Percentiles rank a stretch among this genome's conserved stretches.
These are phyloP conservation scores for Monosporozyma siamensis DNA, from an alignment of 805 yeast species.

Conservation along the genomic window DNA sequence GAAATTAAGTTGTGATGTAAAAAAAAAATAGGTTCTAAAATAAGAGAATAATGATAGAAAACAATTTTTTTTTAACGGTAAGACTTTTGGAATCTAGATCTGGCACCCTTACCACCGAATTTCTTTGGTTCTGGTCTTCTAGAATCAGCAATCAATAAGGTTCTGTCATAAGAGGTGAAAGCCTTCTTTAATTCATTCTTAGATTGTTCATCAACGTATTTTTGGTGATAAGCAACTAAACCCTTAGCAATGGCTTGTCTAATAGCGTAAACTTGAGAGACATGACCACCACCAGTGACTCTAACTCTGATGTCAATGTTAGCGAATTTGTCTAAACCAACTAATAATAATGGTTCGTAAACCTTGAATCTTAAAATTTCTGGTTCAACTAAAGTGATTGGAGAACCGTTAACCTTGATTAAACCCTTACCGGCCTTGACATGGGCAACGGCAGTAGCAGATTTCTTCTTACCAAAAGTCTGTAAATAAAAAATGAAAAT, in stretches of 20 bases:
- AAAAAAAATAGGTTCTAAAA: constrained; percentile 3
- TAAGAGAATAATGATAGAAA: constrained; percentile 41
- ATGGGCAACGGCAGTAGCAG: constrained; percentile 99
- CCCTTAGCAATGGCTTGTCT: constrained; percentile 99
- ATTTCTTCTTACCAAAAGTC: constrained; percentile 99
- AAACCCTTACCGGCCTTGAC: constrained; percentile 99
- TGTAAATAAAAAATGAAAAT: constrained; percentile 27
- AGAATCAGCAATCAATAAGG: constrained; percentile 97
- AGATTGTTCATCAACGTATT: constrained; percentile 98
- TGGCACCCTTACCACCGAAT: constrained; percentile 99
- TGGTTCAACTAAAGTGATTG: constrained; percentile 98
- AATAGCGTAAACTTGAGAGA: constrained; percentile 98
- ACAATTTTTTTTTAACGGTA: constrained; percentile 82
- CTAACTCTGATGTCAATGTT: constrained; percentile 97
- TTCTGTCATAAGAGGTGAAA: constrained; percentile 96
- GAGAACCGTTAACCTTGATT: constrained; percentile 98
- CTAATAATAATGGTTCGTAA: constrained; percentile 97
- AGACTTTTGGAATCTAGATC: constrained; percentile 99
- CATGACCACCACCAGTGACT: constrained; percentile 99
- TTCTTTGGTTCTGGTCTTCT: constrained; percentile 99
- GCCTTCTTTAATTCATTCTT: constrained; percentile 99
- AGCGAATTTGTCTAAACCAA: constrained; percentile 98
- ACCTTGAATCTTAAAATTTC: constrained; percentile 99
- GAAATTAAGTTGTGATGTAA: constrained; percentile 3
- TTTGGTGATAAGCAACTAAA: constrained; percentile 98